Conservation (phyloP, 169 alveolate species). For the Babesia bovis region DNA sequence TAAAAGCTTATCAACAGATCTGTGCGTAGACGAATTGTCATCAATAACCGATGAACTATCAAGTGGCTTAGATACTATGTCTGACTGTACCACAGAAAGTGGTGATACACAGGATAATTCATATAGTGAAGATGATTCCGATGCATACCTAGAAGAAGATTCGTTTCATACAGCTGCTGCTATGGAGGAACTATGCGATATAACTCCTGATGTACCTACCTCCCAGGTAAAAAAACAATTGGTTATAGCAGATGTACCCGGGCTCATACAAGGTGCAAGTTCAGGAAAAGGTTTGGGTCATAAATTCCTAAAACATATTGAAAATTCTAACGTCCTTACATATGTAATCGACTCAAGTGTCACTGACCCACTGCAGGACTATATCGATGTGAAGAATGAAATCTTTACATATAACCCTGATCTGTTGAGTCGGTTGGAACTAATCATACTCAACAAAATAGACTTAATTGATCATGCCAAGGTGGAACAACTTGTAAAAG, state of each 20-base stretch:
- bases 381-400: conserved; percentile 51
- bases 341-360: conserved; percentile 67
- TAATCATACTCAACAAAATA: conserved; percentile 52
- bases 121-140: too few species aligned
- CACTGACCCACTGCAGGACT: conserved; percentile 59
- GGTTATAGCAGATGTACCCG: conserved; percentile 88
- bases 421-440: conserved; percentile 19
- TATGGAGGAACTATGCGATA: neutral
- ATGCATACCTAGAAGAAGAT: too few species aligned
- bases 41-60: too few species aligned
- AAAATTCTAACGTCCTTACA: conserved; percentile 78
- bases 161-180: neutral
- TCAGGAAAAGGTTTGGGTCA: conserved; percentile 87
- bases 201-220: neutral
- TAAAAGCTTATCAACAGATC: too few species aligned
- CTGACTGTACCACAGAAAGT: too few species aligned
- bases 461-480: conserved; percentile 33
- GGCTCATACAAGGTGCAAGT: conserved; percentile 88
- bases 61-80: too few species aligned
- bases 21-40: too few species aligned
- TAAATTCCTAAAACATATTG: conserved; percentile 87
- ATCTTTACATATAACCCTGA: conserved; percentile 24
- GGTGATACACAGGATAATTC: too few species aligned
- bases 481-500: conserved; percentile 11
- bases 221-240: conserved; percentile 25